phyloP scores from a whole-genome alignment of 352 stramenopile genomes.

The Phytophthora gonapodyides region DNA sequence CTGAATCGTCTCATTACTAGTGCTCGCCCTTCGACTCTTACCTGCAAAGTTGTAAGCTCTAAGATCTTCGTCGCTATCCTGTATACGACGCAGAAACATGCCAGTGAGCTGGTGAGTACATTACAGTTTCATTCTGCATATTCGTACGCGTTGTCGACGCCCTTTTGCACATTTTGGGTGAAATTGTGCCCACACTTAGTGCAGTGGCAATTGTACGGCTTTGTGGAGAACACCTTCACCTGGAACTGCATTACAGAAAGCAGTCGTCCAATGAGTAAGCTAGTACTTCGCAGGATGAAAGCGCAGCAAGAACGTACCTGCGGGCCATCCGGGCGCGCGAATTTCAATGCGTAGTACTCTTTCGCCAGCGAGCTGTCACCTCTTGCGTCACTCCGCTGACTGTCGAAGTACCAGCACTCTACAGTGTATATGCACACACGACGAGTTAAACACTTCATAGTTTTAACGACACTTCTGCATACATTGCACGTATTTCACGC shows the following conservation, averaged over 20 bases:
- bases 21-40: constrained; percentile 18
- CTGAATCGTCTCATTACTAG: too few relatives aligned
- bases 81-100: neutral
- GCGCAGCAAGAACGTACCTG: constrained; percentile 37
- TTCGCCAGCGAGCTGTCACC: constrained; percentile 17
- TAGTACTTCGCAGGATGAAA: neutral
- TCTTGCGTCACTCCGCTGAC: constrained; percentile 44
- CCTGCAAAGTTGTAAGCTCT: constrained; percentile 59
- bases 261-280: neutral
- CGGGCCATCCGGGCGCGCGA: constrained; percentile 56
- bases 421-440: neutral
- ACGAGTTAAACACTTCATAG: neutral
- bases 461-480: neutral
- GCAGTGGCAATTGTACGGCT: constrained; percentile 67
- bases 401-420: constrained; percentile 87
- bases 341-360: constrained; percentile 60
- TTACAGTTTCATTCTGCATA: neutral
- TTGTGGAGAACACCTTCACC: constrained; percentile 69
- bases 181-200: constrained; percentile 51
- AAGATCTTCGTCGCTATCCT: constrained; percentile 78
- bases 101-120: neutral
- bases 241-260: constrained; percentile 51
- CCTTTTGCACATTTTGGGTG: constrained; percentile 70
- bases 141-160: constrained; percentile 72
- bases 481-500: neutral